Evolutionary conservation across 371 early-diverging fungal species (phyloP).

Genomic region (Rhizopus arrhizus): DNA sequence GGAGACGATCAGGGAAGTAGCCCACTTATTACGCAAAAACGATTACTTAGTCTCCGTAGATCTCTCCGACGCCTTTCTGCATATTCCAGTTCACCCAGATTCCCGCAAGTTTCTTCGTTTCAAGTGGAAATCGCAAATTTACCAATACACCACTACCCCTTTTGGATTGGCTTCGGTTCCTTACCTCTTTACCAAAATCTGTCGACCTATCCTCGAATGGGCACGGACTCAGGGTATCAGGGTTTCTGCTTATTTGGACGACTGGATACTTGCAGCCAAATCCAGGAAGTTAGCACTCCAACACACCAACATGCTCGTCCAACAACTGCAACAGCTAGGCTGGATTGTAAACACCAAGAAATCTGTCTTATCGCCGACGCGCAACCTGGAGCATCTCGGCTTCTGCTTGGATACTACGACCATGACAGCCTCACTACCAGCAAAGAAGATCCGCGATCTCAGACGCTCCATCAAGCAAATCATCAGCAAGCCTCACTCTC

Average conservation of each 20-base stretch:
- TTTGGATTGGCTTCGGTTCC: conserved; percentile 43
- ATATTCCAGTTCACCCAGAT: conserved; percentile 23
- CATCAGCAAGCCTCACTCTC: conserved; percentile 5
- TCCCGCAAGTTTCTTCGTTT: conserved; percentile 24
- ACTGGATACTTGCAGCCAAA: conserved; percentile 24
- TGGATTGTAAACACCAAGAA: conserved; percentile 30
- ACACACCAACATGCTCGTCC: conserved; percentile 20
- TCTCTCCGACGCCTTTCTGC: conserved; percentile 19
- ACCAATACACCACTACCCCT: conserved; percentile 32
- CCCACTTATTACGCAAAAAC: conserved; percentile 9
- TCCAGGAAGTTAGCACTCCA: conserved; percentile 1
- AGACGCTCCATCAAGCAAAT: conserved; percentile 19
- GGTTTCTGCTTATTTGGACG: conserved; percentile 34
- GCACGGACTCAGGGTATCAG: conserved; percentile 27
- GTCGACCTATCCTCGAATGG: conserved; percentile 31
- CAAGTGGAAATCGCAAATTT: conserved; percentile 14
- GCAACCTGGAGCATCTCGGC: conserved; percentile 28
- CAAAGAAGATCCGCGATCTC: conserved; percentile 23
- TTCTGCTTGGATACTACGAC: conserved; percentile 24
- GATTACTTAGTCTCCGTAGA: conserved; percentile 25
- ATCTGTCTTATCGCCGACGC: conserved; percentile 26
- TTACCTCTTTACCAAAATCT: conserved; percentile 35
- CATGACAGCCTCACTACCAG: conserved; percentile 20
- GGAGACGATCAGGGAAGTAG: conserved; percentile 31
- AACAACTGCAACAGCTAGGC: conserved; percentile 23